These are phyloP conservation scores for Pyrenochaeta sp. DNA, from an alignment of 2,329 filamentous ascomycete genomes.

Conservation along the genomic window DNA sequence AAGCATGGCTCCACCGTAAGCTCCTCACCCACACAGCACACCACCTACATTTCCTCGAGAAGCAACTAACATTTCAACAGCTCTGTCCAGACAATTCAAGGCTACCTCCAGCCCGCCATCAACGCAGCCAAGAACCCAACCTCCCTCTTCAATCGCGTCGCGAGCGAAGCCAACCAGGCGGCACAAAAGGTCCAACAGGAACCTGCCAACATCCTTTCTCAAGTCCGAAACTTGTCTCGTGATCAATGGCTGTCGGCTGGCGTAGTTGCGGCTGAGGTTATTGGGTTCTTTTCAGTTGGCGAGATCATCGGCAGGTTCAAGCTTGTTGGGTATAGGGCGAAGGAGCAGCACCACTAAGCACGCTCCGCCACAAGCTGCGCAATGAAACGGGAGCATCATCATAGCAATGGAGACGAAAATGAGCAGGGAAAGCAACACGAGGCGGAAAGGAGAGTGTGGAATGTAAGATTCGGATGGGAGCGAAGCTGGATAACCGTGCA, in stretches of 20 bases:
- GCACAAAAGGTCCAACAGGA: conserved; percentile 53
- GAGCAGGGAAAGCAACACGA: conserved; percentile 4
- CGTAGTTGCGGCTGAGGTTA: conserved; percentile 82
- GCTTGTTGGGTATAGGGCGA: conserved; percentile 80
- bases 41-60: background rate
- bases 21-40: conserved; percentile 5
- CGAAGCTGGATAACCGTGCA: conserved; percentile 23
- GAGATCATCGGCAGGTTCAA: conserved; percentile 97
- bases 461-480: conserved; percentile 31
- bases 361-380: conserved; percentile 13
- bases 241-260: conserved; percentile 76
- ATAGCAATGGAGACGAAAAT: background rate
- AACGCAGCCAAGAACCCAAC: conserved; percentile 75
- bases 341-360: conserved; percentile 44
- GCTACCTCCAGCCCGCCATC: conserved; percentile 80
- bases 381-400: conserved; percentile 5
- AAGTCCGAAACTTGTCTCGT: conserved; percentile 73
- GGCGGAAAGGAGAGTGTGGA: conserved; percentile 8
- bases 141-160: conserved; percentile 61
- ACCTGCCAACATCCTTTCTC: conserved; percentile 63
- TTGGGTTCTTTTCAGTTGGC: conserved; percentile 97
- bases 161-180: conserved; percentile 48
- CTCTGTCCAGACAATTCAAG: conserved; percentile 81
- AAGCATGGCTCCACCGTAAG: conserved; percentile 96
- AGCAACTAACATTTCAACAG: conserved; percentile 58